Evolutionary conservation across 805 yeast species (phyloP), one percentile per base, ranked within the genome.

Genomic region (Suhomyces canberraensis): DNA sequence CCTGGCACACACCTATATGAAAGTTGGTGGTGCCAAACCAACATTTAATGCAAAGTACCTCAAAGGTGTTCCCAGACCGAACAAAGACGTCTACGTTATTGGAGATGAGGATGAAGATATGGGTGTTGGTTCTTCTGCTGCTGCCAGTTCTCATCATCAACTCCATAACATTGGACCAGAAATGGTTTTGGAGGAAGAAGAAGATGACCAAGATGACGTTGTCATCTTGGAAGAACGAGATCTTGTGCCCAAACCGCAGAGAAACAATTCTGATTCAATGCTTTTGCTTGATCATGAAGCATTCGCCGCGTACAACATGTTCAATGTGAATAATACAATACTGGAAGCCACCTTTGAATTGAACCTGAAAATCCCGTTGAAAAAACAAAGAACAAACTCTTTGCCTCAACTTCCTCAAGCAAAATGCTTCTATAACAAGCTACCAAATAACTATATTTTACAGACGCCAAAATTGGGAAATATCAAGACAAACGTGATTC

Each of bases 391-490:
- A 33, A 67, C 72, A 1, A 65, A 58, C 38, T 66, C 72, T 4
- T 54, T 68, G 29, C 74, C 74, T 1, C 74, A 68, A 42, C 52
- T 68, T 28, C 74, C 74, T 2, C 74, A 67, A 41, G 74, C 56
- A 3, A 58, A 51, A 35, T 68, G 74, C 41, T 57, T 66, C 39
- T 68, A 68, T 48, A 61, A 61, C 32, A 64, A 63, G 36, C 40
- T 67, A 8, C 70, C 70, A 11, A 54, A 50, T 29, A 60, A 58
- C 37, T 64, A 65, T 35, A 57, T 64, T 15, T 47, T 60, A 16
- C 66, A 54, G 37, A 60, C 61, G 16, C 63, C 61, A 11, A 68
- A 66, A 43, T 51, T 68, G 25, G 71, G 73, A 15, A 63, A 67
- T 33, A 51, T 68, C 29, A 60, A 60, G 42, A 56, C 74, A 2